phyloP scores from a whole-genome alignment of 1,284 basidiomycete species.

The Sanghuangporus sanghuang region DNA sequence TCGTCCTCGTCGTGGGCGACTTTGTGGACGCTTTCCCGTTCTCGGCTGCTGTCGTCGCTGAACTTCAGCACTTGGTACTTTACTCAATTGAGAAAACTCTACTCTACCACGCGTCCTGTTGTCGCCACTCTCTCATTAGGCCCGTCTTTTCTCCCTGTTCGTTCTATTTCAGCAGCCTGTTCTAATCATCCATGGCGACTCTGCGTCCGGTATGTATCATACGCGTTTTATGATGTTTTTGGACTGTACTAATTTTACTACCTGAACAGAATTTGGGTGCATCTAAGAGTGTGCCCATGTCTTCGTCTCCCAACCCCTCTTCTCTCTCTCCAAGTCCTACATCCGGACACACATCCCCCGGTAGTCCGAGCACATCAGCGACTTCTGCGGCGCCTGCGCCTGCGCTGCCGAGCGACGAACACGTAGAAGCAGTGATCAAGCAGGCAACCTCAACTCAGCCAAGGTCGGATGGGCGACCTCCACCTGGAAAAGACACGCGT shows the following conservation, averaged over 20 bases:
- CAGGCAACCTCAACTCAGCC: constrained; percentile 58
- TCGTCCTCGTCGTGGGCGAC: background rate
- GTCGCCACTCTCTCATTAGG: background rate
- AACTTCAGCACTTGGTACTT: background rate
- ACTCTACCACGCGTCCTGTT: constrained; percentile 1
- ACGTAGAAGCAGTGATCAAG: constrained; percentile 79
- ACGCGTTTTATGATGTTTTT: background rate
- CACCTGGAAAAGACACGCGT: constrained; percentile 68
- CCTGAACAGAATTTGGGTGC: background rate
- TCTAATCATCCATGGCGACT: constrained; percentile 1
- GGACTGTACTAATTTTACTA: background rate
- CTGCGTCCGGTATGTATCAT: constrained; percentile 3
- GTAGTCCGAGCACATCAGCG: constrained; percentile 1
- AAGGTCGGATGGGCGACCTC: constrained; percentile 38
- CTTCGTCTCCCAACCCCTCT: background rate
- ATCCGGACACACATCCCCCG: background rate
- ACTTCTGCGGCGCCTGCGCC: background rate
- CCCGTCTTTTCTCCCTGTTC: background rate
- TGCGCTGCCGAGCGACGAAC: constrained; percentile 53
- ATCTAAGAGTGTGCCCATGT: background rate
- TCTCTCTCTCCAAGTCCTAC: constrained; percentile 1
- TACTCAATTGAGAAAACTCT: constrained; percentile 5
- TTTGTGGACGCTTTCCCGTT: background rate
- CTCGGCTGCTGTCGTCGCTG: background rate
- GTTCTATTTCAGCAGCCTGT: background rate